These are phyloP conservation scores for Daedaleopsis sinensis DNA, from an alignment of 768 basidiomycete species.

Conservation along the genomic window DNA sequence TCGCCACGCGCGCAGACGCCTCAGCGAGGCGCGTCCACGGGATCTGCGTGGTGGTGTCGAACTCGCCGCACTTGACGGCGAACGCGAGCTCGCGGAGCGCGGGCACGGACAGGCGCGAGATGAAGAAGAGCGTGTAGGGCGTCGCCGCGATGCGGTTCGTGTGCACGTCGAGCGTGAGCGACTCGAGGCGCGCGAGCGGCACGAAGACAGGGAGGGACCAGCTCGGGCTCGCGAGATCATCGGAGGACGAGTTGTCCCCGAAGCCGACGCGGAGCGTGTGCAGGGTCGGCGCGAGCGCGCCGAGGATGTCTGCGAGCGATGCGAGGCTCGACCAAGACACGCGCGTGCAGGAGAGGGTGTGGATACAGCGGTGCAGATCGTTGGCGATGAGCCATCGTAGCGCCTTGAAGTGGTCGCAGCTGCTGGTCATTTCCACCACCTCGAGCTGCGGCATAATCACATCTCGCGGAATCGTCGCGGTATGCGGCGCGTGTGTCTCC, in stretches of 20 bases:
- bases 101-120: slow-evolving; percentile 11
- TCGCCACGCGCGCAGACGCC: slow-evolving; percentile 8
- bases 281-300: slow-evolving; percentile 9
- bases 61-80: slow-evolving; percentile 11
- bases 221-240: neutral
- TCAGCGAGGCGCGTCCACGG: slow-evolving; percentile 13
- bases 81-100: slow-evolving; percentile 15
- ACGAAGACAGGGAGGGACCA: slow-evolving; percentile 1
- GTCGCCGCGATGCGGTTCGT: slow-evolving; percentile 11
- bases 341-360: slow-evolving; percentile 10
- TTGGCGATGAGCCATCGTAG: slow-evolving; percentile 14
- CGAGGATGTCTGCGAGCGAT: slow-evolving; percentile 1
- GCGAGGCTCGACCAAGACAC: slow-evolving; percentile 6
- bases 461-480: neutral
- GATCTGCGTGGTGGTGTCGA: slow-evolving; percentile 3
- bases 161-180: slow-evolving; percentile 17
- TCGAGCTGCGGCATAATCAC: slow-evolving; percentile 2
- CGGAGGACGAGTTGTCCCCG: slow-evolving; percentile 4
- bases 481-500: slow-evolving; percentile 5
- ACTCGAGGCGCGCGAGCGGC: slow-evolving; percentile 5
- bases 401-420: slow-evolving; percentile 16
- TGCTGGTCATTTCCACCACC: slow-evolving; percentile 12
- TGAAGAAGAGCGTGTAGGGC: slow-evolving; percentile 13
- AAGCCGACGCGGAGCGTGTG: slow-evolving; percentile 11
- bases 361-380: slow-evolving; percentile 5